Percentiles rank a stretch among this genome's conserved stretches.
Conservation (phyloP, 108 stramenopile species). For the Pseudonitzschia pungens region DNA sequence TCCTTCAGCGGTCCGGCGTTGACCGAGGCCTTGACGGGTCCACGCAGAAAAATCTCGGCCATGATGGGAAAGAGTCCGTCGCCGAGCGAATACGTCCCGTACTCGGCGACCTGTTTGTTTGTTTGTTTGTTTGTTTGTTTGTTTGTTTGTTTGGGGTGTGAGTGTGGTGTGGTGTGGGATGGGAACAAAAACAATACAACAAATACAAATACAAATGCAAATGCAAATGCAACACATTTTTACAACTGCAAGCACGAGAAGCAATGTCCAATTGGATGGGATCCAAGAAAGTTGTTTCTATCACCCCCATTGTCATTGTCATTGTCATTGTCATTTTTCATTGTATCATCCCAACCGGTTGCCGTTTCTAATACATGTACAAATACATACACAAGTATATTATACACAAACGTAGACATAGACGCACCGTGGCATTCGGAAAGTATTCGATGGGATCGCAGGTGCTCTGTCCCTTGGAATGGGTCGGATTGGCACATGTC, state of each 20-base stretch:
- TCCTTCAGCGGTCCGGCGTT: slow-evolving; percentile 71
- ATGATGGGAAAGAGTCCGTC: slow-evolving; percentile 44
- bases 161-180: too few species aligned
- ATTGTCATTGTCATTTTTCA: neutral
- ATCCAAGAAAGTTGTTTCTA: neutral
- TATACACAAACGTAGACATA: too few species aligned
- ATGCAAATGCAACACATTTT: too few species aligned
- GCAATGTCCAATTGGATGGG: neutral
- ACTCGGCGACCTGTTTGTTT: slow-evolving; percentile 36
- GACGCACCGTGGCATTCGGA: slow-evolving; percentile 80
- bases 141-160: too few species aligned
- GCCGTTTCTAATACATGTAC: too few species aligned
- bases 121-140: too few species aligned
- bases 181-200: too few species aligned
- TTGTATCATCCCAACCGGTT: too few species aligned
- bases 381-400: too few species aligned
- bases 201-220: too few species aligned
- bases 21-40: slow-evolving; percentile 87
- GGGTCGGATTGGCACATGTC: slow-evolving; percentile 52
- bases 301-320: too few species aligned
- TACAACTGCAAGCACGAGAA: neutral
- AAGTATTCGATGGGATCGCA: slow-evolving; percentile 71
- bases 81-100: slow-evolving; percentile 22
- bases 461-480: slow-evolving; percentile 30
- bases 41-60: slow-evolving; percentile 88